A percentile compares a stretch with the other conserved stretches of the same genome.
These are phyloP conservation scores for Dryadomyces sulphureus DNA, from an alignment of 2,329 filamentous ascomycete genomes.

Conservation along the genomic window DNA sequence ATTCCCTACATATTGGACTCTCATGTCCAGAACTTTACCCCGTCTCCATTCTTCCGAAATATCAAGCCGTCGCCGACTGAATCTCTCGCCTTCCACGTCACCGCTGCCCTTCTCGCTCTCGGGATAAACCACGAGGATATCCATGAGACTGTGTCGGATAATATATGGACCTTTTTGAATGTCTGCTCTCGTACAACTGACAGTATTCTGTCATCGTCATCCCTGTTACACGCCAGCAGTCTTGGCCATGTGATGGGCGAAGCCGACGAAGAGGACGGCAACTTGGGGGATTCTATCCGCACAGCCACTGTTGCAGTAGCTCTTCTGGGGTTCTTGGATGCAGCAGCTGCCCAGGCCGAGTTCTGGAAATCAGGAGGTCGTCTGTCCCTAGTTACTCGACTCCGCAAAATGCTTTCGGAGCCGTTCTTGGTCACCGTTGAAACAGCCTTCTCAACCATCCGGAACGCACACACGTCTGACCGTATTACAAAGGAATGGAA, in stretches of 20 bases:
- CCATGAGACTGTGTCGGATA: conserved; percentile 48
- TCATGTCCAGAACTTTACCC: conserved; percentile 60
- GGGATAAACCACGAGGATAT: conserved; percentile 59
- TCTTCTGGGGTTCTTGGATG: conserved; percentile 79
- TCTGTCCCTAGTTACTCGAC: conserved; percentile 53
- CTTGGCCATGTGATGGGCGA: conserved; percentile 20
- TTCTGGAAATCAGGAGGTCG: conserved; percentile 72
- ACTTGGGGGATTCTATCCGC: conserved; percentile 50
- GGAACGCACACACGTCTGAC: conserved; percentile 57
- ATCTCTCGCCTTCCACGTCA: conserved; percentile 62
- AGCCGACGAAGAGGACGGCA: conserved; percentile 40
- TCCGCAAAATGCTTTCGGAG: conserved; percentile 66
- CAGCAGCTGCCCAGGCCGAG: conserved; percentile 58
- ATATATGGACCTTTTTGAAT: conserved; percentile 57
- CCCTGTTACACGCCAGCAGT: neutral
- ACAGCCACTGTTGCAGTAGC: conserved; percentile 69
- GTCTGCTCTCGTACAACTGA: conserved; percentile 52
- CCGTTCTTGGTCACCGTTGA: conserved; percentile 76
- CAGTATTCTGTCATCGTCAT: conserved; percentile 25
- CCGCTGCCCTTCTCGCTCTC: conserved; percentile 66
- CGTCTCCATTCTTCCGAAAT: conserved; percentile 69
- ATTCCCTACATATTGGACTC: conserved; percentile 76
- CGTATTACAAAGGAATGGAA: conserved; percentile 71
- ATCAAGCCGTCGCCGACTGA: conserved; percentile 86
- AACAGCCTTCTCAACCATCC: conserved; percentile 77